Percentiles rank a stretch among this genome's conserved stretches.
These are phyloP conservation scores for Crassisporium funariophilum DNA, from an alignment of 768 basidiomycete genomes.

Conservation along the genomic window DNA sequence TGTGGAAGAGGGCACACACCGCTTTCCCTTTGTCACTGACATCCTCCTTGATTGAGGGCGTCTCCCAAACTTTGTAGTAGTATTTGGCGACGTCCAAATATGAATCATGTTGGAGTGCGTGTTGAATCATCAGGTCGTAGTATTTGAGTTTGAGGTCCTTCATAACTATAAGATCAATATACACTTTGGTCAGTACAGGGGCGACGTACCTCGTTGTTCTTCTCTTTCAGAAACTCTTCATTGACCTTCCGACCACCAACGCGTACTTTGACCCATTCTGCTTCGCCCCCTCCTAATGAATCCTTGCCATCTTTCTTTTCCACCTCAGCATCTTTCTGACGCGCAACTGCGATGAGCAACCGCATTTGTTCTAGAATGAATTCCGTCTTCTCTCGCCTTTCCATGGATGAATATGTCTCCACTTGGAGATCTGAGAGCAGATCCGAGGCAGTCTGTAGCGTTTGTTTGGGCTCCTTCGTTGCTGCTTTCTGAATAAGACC, in stretches of 20 bases:
- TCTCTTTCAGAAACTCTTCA: constrained; percentile 87
- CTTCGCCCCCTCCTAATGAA: constrained; percentile 68
- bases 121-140: constrained; percentile 96
- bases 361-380: constrained; percentile 99
- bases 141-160: constrained; percentile 96
- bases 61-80: constrained; percentile 97
- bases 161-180: constrained; percentile 5
- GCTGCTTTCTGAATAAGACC: constrained; percentile 50
- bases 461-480: constrained; percentile 59
- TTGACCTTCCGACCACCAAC: constrained; percentile 95
- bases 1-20: constrained; percentile 43
- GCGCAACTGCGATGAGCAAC: constrained; percentile 75
- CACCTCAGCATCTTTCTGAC: constrained; percentile 72
- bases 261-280: constrained; percentile 91
- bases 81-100: constrained; percentile 96
- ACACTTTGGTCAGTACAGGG: neutral
- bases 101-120: constrained; percentile 78
- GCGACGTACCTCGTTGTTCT: constrained; percentile 77
- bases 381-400: constrained; percentile 95
- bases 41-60: constrained; percentile 90
- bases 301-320: constrained; percentile 64
- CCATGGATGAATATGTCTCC: constrained; percentile 99
- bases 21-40: constrained; percentile 65
- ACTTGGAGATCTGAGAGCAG: constrained; percentile 94
- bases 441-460: constrained; percentile 85